Base-by-base conservation (phyloP, 2,329 filamentous ascomycete genomes). In the Davidsoniella australis region DNA sequence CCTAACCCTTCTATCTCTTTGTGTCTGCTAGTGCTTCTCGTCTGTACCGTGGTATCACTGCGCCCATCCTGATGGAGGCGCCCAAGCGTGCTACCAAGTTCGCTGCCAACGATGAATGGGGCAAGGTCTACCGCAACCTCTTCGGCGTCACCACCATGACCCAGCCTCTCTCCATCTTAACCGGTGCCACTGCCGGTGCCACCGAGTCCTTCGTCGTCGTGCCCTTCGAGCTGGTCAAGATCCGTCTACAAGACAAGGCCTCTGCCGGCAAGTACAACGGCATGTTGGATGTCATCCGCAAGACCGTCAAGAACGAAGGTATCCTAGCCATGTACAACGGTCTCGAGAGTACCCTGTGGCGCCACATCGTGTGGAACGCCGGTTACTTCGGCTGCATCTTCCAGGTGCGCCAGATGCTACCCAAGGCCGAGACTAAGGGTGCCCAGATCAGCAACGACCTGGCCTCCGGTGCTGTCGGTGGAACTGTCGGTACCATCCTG, bases 371-470 rank as follows among this genome's bases (percentile, higher is more conserved):
- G 53, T 95, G 88, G 88, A 95, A 95, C 67, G 78, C 84, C 12
- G 89, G 88, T 52, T 95, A 94, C 75, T 98, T 98, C 64, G 91
- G 91, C 60, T 93, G 87, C 67, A 98, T 98, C 64, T 94, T 93
- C 78, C 91, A 98, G 68, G 85, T 96, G 55, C 83, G 88, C 62
- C 75, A 78, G 53, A 70, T 95, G 57, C 68, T 98, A 43, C 91
- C 91, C 54, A 74, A 78, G 62, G 79, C 82, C n/a, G 76, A 82
- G 50, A 82, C 77, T 65, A 94, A 94, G 74, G 72, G 72, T 56
- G 72, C 75, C 48, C 81, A 95, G 68, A 84, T 94, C 66, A 67
- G 75, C 52, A 95, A 94, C 63, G 88, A 98, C 60, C 68, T 98
- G 56, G 67, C 94, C 50, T 87, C 87, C 17, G 91, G 91, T 63